Conservation (phyloP, 2,329 filamentous ascomycete species). For the Alternaria sp. region DNA sequence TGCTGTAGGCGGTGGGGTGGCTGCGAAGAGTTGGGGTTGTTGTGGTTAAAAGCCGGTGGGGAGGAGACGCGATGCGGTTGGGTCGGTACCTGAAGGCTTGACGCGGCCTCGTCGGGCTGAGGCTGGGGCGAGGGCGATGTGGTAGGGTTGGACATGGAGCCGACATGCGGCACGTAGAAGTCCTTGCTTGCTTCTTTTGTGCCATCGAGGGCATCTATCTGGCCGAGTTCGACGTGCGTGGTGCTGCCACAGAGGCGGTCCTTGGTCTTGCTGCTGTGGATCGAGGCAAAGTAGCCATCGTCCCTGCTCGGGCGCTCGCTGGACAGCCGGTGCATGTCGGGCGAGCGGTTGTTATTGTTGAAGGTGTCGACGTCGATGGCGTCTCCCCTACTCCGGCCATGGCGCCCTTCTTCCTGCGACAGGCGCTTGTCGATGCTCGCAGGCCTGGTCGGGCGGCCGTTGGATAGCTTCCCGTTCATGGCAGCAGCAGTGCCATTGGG, state of each 20-base stretch:
- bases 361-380: slow-evolving; percentile 31
- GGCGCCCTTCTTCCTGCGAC: slow-evolving; percentile 40
- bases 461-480: slow-evolving; percentile 47
- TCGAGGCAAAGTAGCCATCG: slow-evolving; percentile 58
- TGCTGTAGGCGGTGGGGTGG: slow-evolving; percentile 73
- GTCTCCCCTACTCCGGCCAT: slow-evolving; percentile 27
- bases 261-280: slow-evolving; percentile 47
- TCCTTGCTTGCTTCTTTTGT: slow-evolving; percentile 44
- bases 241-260: slow-evolving; percentile 41
- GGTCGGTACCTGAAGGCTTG: slow-evolving; percentile 51
- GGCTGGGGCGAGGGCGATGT: slow-evolving; percentile 21
- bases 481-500: slow-evolving; percentile 40
- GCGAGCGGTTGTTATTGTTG: slow-evolving; percentile 25
- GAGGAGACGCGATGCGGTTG: slow-evolving; percentile 66
- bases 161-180: slow-evolving; percentile 30
- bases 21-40: slow-evolving; percentile 59
- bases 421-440: slow-evolving; percentile 50
- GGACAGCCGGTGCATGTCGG: slow-evolving; percentile 37
- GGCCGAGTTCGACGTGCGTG: slow-evolving; percentile 50
- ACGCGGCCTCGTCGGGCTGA: slow-evolving; percentile 28
- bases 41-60: slow-evolving; percentile 66
- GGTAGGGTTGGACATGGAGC: slow-evolving; percentile 25
- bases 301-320: slow-evolving; percentile 47
- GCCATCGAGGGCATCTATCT: slow-evolving; percentile 35
- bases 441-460: slow-evolving; percentile 47